Percentiles rank a stretch among this genome's conserved stretches.
phyloP scores from a whole-genome alignment of 306 rosid species.

The cucumber (Cucumis sativus) region Cucumber_9930_V3 NC_026659.2:30564501-30565000 shows the following conservation, averaged over 20 bases:
- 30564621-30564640: no score
- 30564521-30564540: no score
- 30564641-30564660: no score
- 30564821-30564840: neutral
- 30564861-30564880: neutral
- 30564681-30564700: no score
- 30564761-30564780: neutral
- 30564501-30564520: no score
- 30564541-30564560: no score
- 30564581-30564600: no score
- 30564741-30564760: neutral
- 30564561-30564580: no score
- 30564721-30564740: no score
- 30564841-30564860: neutral
- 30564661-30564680: no score
- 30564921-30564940: neutral
- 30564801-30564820: neutral
- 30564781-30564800: neutral
- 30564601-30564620: no score
- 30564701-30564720: no score
- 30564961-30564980: neutral
- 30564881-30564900: neutral
- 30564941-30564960: neutral
- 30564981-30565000: neutral
- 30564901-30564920: neutral